Conservation (phyloP, 2,329 filamentous ascomycete species). For the Colletotrichum spinosum region DNA sequence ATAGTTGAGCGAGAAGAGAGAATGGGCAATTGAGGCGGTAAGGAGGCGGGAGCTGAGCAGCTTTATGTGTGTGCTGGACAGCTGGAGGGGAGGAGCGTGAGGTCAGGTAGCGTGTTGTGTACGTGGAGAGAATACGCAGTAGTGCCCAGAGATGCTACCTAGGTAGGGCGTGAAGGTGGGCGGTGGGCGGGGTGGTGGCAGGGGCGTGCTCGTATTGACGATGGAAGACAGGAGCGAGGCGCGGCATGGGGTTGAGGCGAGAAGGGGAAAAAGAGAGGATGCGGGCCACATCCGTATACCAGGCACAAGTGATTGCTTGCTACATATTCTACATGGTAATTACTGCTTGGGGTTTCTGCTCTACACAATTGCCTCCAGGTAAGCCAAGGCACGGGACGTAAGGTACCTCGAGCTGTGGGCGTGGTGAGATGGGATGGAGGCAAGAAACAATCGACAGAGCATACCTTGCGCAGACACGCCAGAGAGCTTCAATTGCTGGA, state of each 20-base stretch:
- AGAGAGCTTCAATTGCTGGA: too few species aligned
- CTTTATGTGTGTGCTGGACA: slow-evolving; percentile 38
- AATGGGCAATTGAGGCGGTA: slow-evolving; percentile 29
- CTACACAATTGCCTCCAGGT: too few species aligned
- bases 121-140: slow-evolving; percentile 37
- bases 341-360: too few species aligned
- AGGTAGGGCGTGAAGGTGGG: slow-evolving; percentile 32
- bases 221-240: slow-evolving; percentile 23
- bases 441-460: not conserved
- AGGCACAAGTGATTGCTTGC: too few species aligned
- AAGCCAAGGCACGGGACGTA: slow-evolving; percentile 10
- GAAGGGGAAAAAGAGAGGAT: slow-evolving; percentile 8
- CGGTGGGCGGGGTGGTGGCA: slow-evolving; percentile 35
- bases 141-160: slow-evolving; percentile 14
- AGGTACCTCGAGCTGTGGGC: not conserved
- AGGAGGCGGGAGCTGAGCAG: slow-evolving; percentile 40
- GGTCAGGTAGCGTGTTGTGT: slow-evolving; percentile 30
- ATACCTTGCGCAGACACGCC: too few species aligned
- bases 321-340: too few species aligned
- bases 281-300: not conserved
- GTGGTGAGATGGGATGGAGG: not conserved
- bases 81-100: slow-evolving; percentile 26
- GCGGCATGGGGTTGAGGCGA: slow-evolving; percentile 22
- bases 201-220: slow-evolving; percentile 36
- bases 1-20: slow-evolving; percentile 34